Conservation (phyloP, 305 asterid genomes). For the Fraxinus baroniana region DNA sequence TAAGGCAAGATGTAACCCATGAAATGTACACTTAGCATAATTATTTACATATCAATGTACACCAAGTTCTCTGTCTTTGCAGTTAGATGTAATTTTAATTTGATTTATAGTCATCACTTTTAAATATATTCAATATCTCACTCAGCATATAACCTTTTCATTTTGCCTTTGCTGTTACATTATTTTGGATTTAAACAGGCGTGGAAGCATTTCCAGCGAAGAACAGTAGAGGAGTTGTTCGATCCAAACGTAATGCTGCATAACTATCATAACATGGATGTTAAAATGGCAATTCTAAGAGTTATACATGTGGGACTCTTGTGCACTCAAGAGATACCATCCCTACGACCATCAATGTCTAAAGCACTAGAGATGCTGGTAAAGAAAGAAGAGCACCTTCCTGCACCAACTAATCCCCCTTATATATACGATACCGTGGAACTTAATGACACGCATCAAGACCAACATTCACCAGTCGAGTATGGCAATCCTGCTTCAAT, state of each 20-base stretch:
- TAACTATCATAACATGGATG: slow-evolving; percentile 33
- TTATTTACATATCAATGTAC: no score
- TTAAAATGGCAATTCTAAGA: slow-evolving; percentile 45
- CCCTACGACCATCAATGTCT: slow-evolving; percentile 67
- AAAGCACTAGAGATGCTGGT: slow-evolving; percentile 59
- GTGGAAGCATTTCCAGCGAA: slow-evolving; percentile 32
- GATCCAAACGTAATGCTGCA: slow-evolving; percentile 67
- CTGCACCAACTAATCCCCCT: slow-evolving; percentile 68
- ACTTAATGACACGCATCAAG: slow-evolving; percentile 33
- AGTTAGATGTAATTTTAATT: no score
- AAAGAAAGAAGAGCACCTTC: slow-evolving; percentile 50
- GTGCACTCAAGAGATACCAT: slow-evolving; percentile 73
- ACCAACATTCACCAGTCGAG: neutral
- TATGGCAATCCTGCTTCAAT: slow-evolving; percentile 24
- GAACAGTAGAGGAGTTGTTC: slow-evolving; percentile 46
- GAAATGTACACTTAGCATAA: no score
- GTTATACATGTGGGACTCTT: slow-evolving; percentile 69
- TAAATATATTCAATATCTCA: no score
- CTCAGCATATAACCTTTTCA: neutral
- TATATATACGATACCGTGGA: slow-evolving; percentile 69
- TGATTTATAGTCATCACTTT: no score
- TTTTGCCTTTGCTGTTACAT: neutral
- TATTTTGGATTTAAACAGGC: slow-evolving; percentile 23
- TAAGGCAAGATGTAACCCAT: no score
- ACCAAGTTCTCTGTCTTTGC: no score